Conservation (phyloP, 2,329 filamentous ascomycete species). For the Bisporella sp. region DNA sequence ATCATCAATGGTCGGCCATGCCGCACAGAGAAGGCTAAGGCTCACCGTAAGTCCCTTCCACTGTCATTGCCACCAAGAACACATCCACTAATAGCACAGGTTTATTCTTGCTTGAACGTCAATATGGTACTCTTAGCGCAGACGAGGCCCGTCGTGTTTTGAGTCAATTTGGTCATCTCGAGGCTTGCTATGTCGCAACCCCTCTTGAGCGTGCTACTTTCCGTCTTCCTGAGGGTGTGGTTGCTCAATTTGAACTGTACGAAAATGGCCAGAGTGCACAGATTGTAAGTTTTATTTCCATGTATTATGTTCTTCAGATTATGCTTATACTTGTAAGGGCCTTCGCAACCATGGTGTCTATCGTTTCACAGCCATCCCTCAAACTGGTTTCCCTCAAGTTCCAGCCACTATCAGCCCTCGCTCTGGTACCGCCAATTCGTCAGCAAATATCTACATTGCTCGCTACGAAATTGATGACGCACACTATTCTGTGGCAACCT, state of each 20-base stretch:
- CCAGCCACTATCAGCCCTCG: background rate
- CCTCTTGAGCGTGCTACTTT: conserved; percentile 20
- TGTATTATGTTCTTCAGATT: background rate
- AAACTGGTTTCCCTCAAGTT: background rate
- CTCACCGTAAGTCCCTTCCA: conserved; percentile 41
- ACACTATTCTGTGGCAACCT: conserved; percentile 43
- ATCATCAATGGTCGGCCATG: conserved; percentile 49
- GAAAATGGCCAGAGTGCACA: conserved; percentile 43
- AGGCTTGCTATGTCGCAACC: conserved; percentile 16
- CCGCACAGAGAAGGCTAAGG: conserved; percentile 53
- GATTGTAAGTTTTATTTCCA: conserved; percentile 32
- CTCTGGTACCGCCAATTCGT: conserved; percentile 5
- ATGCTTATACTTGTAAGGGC: conserved; percentile 14
- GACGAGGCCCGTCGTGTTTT: conserved; percentile 40
- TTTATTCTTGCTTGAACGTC: conserved; percentile 40
- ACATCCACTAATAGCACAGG: conserved; percentile 29
- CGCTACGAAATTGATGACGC: conserved; percentile 37
- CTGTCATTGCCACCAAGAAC: background rate
- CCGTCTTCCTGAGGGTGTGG: conserved; percentile 28
- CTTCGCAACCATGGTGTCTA: conserved; percentile 23
- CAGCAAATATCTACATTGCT: conserved; percentile 21
- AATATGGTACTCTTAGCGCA: conserved; percentile 31
- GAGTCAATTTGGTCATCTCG: conserved; percentile 36
- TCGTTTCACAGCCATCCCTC: conserved; percentile 13
- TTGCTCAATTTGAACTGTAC: conserved; percentile 45